Evolutionary conservation across 2,329 filamentous ascomycete species (phyloP).

Genomic region (Pseudogymnoascus sp.): DNA sequence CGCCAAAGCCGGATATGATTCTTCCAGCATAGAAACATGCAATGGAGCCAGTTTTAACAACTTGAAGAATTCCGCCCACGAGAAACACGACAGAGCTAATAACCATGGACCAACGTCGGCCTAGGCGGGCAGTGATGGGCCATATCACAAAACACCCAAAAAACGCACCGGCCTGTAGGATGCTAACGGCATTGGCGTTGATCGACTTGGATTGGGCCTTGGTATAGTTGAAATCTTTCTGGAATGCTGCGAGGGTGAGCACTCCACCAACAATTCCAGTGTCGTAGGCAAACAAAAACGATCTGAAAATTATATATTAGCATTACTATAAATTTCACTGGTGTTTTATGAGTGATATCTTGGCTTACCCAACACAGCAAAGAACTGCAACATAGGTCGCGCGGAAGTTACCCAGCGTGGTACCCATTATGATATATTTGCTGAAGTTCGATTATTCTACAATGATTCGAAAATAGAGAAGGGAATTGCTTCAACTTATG

Average conservation of each 20-base stretch:
- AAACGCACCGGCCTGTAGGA: slow-evolving; percentile 46
- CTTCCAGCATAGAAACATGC: slow-evolving; percentile 39
- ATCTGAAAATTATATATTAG: slow-evolving; percentile 17
- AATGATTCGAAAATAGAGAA: not conserved
- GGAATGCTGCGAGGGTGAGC: slow-evolving; percentile 37
- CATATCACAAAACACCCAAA: slow-evolving; percentile 43
- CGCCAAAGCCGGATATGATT: slow-evolving; percentile 40
- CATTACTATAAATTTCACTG: slow-evolving; percentile 12
- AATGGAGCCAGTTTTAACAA: slow-evolving; percentile 39
- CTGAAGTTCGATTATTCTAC: not conserved
- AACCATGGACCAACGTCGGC: slow-evolving; percentile 38
- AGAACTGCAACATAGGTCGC: slow-evolving; percentile 26
- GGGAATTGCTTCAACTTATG: not conserved
- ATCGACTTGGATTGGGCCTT: slow-evolving; percentile 33
- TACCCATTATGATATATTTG: slow-evolving; percentile 11
- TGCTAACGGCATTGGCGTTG: slow-evolving; percentile 41
- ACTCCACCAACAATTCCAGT: slow-evolving; percentile 41
- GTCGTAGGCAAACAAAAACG: slow-evolving; percentile 38
- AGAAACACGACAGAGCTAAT: slow-evolving; percentile 36
- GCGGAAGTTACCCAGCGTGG: slow-evolving; percentile 30
- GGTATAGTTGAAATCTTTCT: slow-evolving; percentile 37
- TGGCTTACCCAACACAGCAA: slow-evolving; percentile 11
- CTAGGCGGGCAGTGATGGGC: slow-evolving; percentile 40
- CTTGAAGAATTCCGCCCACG: slow-evolving; percentile 38
- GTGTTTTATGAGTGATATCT: slow-evolving; percentile 10